A percentile compares a stretch with the other conserved stretches of the same genome.
Conservation (phyloP, 2,329 filamentous ascomycete species). For the Gremmenia infestans region DNA sequence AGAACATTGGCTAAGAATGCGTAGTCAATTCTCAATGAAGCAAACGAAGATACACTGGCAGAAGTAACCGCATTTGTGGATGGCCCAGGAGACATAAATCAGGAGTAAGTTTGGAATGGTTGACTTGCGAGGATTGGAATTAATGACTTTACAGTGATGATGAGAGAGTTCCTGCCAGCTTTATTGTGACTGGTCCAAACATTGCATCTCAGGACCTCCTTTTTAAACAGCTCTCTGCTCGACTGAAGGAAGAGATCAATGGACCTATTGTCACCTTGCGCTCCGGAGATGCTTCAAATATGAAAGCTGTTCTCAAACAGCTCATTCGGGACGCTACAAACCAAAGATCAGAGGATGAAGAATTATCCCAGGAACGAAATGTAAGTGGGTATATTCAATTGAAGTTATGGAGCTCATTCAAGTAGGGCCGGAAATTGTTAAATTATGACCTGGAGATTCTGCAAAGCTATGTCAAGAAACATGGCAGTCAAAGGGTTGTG, state of each 20-base stretch:
- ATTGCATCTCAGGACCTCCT: conserved; percentile 69
- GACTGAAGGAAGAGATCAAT: conserved; percentile 41
- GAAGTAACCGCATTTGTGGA: conserved; percentile 54
- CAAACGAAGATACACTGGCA: conserved; percentile 56
- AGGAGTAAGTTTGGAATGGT: conserved; percentile 12
- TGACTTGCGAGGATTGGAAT: neutral
- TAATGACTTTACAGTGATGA: conserved; percentile 10
- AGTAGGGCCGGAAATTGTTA: conserved; percentile 58
- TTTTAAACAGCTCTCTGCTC: conserved; percentile 63
- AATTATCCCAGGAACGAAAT: conserved; percentile 41
- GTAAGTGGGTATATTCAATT: conserved; percentile 33
- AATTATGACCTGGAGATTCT: conserved; percentile 76
- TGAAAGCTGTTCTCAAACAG: conserved; percentile 68
- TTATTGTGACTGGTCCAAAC: conserved; percentile 74
- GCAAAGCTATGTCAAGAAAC: conserved; percentile 51
- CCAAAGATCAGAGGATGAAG: conserved; percentile 45
- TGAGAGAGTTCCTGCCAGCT: conserved; percentile 51
- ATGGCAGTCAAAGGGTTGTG: conserved; percentile 54
- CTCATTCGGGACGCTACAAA: conserved; percentile 64
- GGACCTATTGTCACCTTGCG: conserved; percentile 62
- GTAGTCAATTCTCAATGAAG: conserved; percentile 52
- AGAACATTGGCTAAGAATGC: conserved; percentile 1
- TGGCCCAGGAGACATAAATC: conserved; percentile 29
- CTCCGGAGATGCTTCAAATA: conserved; percentile 65
- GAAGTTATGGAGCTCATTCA: neutral